Percentiles rank a stretch among this genome's conserved stretches.
These are phyloP conservation scores for Amauroascus verrucosus DNA, from an alignment of 2,329 filamentous ascomycete genomes.

Conservation along the genomic window DNA sequence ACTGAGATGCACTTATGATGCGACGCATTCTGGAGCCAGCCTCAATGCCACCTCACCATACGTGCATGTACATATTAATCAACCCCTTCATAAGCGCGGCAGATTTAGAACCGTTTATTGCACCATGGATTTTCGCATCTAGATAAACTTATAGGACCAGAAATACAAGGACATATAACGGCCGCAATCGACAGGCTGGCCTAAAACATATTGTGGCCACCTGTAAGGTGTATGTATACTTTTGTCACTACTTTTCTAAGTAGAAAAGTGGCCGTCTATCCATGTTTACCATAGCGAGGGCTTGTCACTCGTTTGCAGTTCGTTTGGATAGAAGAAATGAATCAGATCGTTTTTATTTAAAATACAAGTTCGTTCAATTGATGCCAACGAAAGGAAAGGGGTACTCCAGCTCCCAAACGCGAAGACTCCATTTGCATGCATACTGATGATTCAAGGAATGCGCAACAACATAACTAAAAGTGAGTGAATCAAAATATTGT, in stretches of 20 bases:
- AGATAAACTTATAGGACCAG: background rate
- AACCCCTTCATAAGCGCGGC: background rate
- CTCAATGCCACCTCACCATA: background rate
- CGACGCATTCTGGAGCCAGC: background rate
- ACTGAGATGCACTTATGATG: background rate
- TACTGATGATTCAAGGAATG: background rate
- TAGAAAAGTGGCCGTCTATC: too few species aligned
- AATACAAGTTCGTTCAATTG: background rate
- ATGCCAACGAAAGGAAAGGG: background rate
- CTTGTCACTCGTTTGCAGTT: too few species aligned
- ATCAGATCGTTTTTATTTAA: background rate
- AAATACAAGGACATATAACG: background rate
- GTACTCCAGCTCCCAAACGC: background rate
- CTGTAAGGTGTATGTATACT: too few species aligned
- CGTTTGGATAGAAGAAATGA: too few species aligned
- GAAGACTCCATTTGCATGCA: background rate
- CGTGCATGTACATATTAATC: background rate
- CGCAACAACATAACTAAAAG: background rate
- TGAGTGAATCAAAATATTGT: background rate
- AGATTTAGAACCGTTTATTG: background rate
- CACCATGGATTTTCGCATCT: background rate
- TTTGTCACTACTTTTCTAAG: too few species aligned
- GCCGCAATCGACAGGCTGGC: background rate
- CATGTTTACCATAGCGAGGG: too few species aligned
- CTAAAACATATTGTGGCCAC: too few species aligned